Percentiles rank a stretch among this genome's conserved stretches.
Evolutionary conservation across 2,329 filamentous ascomycete genomes (phyloP).

Genomic region (Fusarium sacchari): DNA sequence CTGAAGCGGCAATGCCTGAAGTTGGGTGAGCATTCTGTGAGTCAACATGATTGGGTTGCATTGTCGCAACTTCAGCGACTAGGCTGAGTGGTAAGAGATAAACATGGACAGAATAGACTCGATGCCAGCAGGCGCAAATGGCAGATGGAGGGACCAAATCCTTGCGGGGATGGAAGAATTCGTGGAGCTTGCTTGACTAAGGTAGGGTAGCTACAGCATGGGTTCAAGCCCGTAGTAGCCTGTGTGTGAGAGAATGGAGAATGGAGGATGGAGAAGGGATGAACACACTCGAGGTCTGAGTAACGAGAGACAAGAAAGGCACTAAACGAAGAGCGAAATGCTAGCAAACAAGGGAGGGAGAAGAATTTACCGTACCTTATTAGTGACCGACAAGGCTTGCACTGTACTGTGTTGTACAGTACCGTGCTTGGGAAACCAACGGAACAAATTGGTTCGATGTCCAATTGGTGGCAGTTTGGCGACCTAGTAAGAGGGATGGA

Average conservation of each 20-base stretch:
- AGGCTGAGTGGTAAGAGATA: slow-evolving; percentile 32
- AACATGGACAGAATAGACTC: slow-evolving; percentile 39
- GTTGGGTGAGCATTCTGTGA: slow-evolving; percentile 41
- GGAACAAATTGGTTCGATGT: slow-evolving; percentile 20
- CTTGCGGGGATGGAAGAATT: slow-evolving; percentile 37
- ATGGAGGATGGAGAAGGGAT: slow-evolving; percentile 10
- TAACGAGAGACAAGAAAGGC: slow-evolving; percentile 25
- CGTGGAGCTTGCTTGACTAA: slow-evolving; percentile 29
- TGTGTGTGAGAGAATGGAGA: neutral
- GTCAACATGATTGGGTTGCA: slow-evolving; percentile 42
- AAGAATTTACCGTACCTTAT: slow-evolving; percentile 20
- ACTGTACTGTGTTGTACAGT: slow-evolving; percentile 17
- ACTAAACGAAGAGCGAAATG: slow-evolving; percentile 11
- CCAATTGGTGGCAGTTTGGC: slow-evolving; percentile 25
- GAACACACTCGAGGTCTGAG: slow-evolving; percentile 14
- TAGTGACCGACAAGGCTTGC: slow-evolving; percentile 31
- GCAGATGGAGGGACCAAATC: slow-evolving; percentile 29
- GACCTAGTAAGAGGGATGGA: slow-evolving; percentile 19
- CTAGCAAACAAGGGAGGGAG: slow-evolving; percentile 31
- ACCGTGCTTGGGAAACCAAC: slow-evolving; percentile 23
- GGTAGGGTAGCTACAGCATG: slow-evolving; percentile 3
- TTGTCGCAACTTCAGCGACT: slow-evolving; percentile 47
- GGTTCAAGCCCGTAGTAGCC: slow-evolving; percentile 7
- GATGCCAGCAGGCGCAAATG: slow-evolving; percentile 23
- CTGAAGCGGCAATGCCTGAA: slow-evolving; percentile 37